Base-by-base conservation (phyloP, 768 basidiomycete genomes). In the Psilocybe sp. region DNA sequence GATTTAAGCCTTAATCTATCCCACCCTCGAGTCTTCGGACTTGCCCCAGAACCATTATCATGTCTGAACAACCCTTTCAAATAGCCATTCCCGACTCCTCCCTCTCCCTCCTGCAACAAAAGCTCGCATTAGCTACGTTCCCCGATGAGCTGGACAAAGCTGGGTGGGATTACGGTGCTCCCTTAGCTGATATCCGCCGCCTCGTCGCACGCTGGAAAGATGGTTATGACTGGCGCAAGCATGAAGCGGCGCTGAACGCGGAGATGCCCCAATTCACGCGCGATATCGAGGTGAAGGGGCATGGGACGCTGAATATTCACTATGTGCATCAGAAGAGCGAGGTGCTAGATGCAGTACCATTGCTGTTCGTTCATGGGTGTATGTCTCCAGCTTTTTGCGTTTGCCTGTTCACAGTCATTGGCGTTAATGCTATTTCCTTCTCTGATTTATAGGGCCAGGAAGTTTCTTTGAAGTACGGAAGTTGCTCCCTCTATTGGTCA, bases 111-210 rank as follows among this genome's bases (percentile, higher is more conserved):
- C 70, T 85, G 14, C 63, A 60, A 7, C 57, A 60, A 37, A 84
- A 81, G 56, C 75, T 85, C 14, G 69, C 65, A 0, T 68, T 77
- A 12, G 59, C 74, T 0, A 66, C 63, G 4, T 69, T 84, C n/a
- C 83, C 84, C 0, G 78, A 83, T 57, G 82, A 84, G 53, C 67
- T 84, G 2, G 72, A 81, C 3, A 71, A 71, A 8, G 75, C 72
- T 0, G 72, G 64, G 0, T 75, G 76, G 74, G 71, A 68, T 12
- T 85, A 83, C 44, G 83, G 83, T 4, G 69, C 58, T 1, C 79
- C 82, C 1, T 68, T 81, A 3, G 62, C 67, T 0, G 75, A 81
- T 50, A 52, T 84, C 11, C 66, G 74, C 44, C 72, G 79, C 5
- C 69, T 84, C 0, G 68, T 72, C 0, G 54, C 61, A 2, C 66